A percentile compares a stretch with the other conserved stretches of the same genome.
These are phyloP conservation scores for Candida coleopterorum DNA, from an alignment of 805 yeast species.

Conservation along the genomic window DNA sequence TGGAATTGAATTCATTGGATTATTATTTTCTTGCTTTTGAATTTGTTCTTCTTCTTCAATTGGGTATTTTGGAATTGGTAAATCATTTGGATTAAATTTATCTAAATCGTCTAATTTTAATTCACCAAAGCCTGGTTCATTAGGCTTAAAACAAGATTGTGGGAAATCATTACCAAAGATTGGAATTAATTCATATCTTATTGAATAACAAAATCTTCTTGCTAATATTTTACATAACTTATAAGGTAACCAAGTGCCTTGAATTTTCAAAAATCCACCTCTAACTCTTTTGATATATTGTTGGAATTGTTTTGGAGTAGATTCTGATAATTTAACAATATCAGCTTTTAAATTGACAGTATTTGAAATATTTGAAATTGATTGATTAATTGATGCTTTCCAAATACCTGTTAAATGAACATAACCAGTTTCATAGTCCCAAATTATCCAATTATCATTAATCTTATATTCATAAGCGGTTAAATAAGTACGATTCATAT, in stretches of 20 bases:
- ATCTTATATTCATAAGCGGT: slow-evolving; percentile 70
- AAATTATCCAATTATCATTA: slow-evolving; percentile 70
- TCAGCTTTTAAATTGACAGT: slow-evolving; percentile 55
- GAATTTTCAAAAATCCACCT: slow-evolving; percentile 89
- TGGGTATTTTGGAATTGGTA: slow-evolving; percentile 5
- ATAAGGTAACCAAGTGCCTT: slow-evolving; percentile 90
- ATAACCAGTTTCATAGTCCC: slow-evolving; percentile 83
- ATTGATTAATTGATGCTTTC: slow-evolving; percentile 46
- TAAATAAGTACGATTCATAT: slow-evolving; percentile 55
- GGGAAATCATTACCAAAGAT: slow-evolving; percentile 73
- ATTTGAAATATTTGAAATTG: neutral
- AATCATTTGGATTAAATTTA: slow-evolving; percentile 2
- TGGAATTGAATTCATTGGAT: neutral
- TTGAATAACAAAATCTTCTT: slow-evolving; percentile 68
- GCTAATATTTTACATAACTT: slow-evolving; percentile 66
- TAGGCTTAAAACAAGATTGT: slow-evolving; percentile 52
- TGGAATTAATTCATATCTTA: slow-evolving; percentile 73
- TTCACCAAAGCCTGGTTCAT: slow-evolving; percentile 62
- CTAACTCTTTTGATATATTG: slow-evolving; percentile 66
- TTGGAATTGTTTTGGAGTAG: slow-evolving; percentile 56
- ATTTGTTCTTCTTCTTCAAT: neutral
- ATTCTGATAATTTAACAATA: slow-evolving; percentile 64
- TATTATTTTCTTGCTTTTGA: neutral
- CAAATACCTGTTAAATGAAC: slow-evolving; percentile 87
- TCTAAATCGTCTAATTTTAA: slow-evolving; percentile 37